phyloP scores from a whole-genome alignment of 1,284 basidiomycete species.

The Spongispora temasekensis region DNA sequence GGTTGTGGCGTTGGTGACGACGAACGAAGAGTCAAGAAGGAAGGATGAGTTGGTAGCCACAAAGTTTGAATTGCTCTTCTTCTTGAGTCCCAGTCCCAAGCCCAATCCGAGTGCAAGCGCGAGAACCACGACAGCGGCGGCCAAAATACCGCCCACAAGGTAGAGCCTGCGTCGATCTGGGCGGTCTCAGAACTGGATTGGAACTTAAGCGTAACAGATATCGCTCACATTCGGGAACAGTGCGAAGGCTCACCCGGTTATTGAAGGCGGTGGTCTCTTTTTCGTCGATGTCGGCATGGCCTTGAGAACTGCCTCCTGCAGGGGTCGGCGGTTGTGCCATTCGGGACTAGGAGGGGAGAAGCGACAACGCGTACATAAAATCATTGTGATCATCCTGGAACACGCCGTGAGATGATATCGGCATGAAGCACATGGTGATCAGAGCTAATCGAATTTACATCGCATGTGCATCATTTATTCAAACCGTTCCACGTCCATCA shows the following conservation, averaged over 20 bases:
- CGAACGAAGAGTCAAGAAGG: conserved; percentile 30
- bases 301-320: conserved; percentile 13
- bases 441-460: background rate
- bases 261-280: conserved; percentile 4
- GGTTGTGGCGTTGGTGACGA: conserved; percentile 29
- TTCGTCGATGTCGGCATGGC: conserved; percentile 6
- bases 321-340: conserved; percentile 18
- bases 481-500: conserved; percentile 45
- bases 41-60: conserved; percentile 33
- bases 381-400: too few species aligned
- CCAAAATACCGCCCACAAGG: conserved; percentile 13
- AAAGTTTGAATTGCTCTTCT: conserved; percentile 16
- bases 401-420: conserved; percentile 3
- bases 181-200: background rate
- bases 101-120: conserved; percentile 33
- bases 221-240: conserved; percentile 10
- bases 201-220: conserved; percentile 1
- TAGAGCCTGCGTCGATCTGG: conserved; percentile 24
- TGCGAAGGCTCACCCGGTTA: background rate
- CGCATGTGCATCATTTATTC: conserved; percentile 11
- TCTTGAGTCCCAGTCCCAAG: conserved; percentile 31
- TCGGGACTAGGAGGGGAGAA: conserved; percentile 1
- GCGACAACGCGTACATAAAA: conserved; percentile 13
- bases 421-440: background rate
- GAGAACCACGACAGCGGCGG: conserved; percentile 17